A percentile compares a stretch with the other conserved stretches of the same genome.
Conservation (phyloP, 2,329 filamentous ascomycete genomes). For the Penicillium griseofulvum region DNA sequence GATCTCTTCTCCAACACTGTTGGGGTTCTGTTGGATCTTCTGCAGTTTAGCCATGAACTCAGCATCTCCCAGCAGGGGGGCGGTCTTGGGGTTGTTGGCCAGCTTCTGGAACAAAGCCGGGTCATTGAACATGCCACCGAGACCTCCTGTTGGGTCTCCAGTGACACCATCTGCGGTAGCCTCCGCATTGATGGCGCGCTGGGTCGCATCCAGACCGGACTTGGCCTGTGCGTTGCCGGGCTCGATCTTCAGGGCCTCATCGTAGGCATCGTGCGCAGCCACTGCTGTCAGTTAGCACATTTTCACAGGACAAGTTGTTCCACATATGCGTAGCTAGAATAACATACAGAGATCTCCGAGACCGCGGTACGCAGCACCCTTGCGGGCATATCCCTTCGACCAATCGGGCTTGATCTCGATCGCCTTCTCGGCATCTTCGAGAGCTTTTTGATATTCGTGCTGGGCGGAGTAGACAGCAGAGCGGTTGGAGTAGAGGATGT, state of each 20-base stretch:
- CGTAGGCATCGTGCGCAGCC: slow-evolving; percentile 83
- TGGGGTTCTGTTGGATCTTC: slow-evolving; percentile 75
- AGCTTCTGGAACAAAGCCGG: slow-evolving; percentile 88
- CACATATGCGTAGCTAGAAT: background rate
- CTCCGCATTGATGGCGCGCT: slow-evolving; percentile 82
- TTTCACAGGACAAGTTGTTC: background rate
- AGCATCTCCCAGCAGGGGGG: slow-evolving; percentile 72
- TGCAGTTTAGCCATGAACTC: slow-evolving; percentile 90
- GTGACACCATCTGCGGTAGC: slow-evolving; percentile 59
- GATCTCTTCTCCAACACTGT: slow-evolving; percentile 74
- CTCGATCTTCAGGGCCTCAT: slow-evolving; percentile 91
- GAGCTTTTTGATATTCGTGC: slow-evolving; percentile 78
- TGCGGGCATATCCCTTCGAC: slow-evolving; percentile 94
- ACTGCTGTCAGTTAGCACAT: slow-evolving; percentile 44
- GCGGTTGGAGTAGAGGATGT: slow-evolving; percentile 97
- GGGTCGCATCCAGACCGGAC: slow-evolving; percentile 77
- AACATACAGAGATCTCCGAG: slow-evolving; percentile 71
- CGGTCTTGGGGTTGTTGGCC: slow-evolving; percentile 91
- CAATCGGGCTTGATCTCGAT: slow-evolving; percentile 95
- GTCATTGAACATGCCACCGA: slow-evolving; percentile 94
- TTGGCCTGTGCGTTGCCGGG: slow-evolving; percentile 90
- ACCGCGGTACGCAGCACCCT: slow-evolving; percentile 87
- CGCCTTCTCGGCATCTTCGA: slow-evolving; percentile 89
- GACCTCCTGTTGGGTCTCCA: slow-evolving; percentile 67
- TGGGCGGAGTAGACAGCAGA: slow-evolving; percentile 86